Conservation (phyloP, 2,329 filamentous ascomycete genomes). For the Microsporum ferrugineum region DNA sequence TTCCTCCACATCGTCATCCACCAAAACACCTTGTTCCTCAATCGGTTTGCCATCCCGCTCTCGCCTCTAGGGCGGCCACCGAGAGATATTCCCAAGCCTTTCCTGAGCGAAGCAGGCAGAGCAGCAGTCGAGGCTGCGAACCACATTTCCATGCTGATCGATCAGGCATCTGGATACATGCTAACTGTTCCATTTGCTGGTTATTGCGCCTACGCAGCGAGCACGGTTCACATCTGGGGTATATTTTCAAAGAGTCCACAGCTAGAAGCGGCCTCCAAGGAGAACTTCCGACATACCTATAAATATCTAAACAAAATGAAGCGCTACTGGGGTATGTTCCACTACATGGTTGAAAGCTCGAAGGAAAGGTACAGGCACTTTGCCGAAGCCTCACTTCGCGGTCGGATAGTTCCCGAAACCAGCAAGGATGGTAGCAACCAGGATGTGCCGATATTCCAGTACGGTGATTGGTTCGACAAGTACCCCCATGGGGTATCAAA, state of each 20-base stretch:
- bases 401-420: conserved; percentile 38
- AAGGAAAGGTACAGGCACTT: conserved; percentile 79
- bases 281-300: conserved; percentile 75
- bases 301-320: conserved; percentile 91
- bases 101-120: conserved; percentile 62
- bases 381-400: conserved; percentile 65
- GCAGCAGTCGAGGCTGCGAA: conserved; percentile 75
- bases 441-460: conserved; percentile 67
- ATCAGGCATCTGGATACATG: conserved; percentile 66
- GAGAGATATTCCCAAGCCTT: conserved; percentile 62
- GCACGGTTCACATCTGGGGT: conserved; percentile 85
- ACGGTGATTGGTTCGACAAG: conserved; percentile 93
- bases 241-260: conserved; percentile 74
- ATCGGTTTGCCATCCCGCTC: conserved; percentile 67
- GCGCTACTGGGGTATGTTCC: conserved; percentile 96
- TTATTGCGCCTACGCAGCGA: conserved; percentile 87
- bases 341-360: conserved; percentile 88
- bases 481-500: conserved; percentile 87
- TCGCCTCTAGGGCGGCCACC: conserved; percentile 53
- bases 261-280: conserved; percentile 67
- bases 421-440: conserved; percentile 18
- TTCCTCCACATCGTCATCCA: conserved; percentile 84
- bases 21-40: conserved; percentile 81
- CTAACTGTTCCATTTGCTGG: conserved; percentile 86
- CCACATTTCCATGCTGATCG: conserved; percentile 71